Conservation (phyloP, 2,329 filamentous ascomycete genomes). For the Fusarium sp. region DNA sequence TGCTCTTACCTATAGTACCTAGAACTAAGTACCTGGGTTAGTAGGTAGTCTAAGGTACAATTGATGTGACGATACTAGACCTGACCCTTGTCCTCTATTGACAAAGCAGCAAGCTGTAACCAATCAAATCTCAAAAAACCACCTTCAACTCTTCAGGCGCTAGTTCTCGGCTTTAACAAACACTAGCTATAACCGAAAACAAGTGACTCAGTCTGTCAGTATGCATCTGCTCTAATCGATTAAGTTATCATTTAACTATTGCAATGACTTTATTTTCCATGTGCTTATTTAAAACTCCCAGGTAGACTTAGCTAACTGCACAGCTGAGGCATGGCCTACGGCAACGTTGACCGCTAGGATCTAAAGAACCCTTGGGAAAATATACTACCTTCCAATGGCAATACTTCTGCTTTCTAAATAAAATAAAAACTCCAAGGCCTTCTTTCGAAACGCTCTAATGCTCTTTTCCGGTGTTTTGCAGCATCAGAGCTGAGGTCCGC, state of each 20-base stretch:
- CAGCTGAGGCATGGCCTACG: slow-evolving; percentile 9
- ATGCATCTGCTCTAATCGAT: background rate
- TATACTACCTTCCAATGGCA: background rate
- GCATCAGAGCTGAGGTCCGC: background rate
- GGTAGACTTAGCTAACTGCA: slow-evolving; percentile 1
- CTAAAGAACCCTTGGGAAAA: slow-evolving; percentile 4
- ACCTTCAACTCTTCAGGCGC: slow-evolving; percentile 8
- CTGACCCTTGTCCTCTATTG: too few species aligned
- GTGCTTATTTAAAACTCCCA: slow-evolving; percentile 1
- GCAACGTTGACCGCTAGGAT: slow-evolving; percentile 22
- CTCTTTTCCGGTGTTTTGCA: slow-evolving; percentile 1
- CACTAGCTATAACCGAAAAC: background rate
- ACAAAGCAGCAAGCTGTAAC: background rate
- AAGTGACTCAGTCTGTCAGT: background rate
- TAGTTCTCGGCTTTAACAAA: background rate
- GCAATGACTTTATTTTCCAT: background rate
- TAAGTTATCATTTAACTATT: slow-evolving; percentile 2
- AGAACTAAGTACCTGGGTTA: too few species aligned
- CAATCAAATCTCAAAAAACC: slow-evolving; percentile 12
- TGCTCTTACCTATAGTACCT: too few species aligned
- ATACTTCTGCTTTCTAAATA: slow-evolving; percentile 2
- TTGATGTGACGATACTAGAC: too few species aligned
- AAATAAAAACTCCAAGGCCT: background rate
- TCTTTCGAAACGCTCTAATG: slow-evolving; percentile 1
- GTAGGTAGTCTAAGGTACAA: too few species aligned